These are phyloP conservation scores for Cercospora sp. DNA, from an alignment of 2,329 filamentous ascomycete species.

Conservation along the genomic window DNA sequence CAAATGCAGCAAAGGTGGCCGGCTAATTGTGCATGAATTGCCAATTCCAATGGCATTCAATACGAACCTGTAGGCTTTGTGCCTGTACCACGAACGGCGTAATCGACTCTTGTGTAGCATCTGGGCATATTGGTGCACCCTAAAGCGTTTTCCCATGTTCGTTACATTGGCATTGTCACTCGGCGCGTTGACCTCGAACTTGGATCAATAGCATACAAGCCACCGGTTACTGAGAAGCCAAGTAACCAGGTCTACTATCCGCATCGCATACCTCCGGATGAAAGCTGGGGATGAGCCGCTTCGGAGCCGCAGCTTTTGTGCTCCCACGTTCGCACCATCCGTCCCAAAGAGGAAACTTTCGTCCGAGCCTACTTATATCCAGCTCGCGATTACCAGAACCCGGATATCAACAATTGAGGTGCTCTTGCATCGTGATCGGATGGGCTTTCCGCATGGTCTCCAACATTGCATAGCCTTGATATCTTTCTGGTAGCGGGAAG, in stretches of 20 bases:
- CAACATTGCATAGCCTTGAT: not conserved
- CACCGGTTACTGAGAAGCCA: slow-evolving; percentile 2
- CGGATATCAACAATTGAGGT: not conserved
- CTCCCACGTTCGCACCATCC: not conserved
- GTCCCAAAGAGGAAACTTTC: slow-evolving; percentile 1
- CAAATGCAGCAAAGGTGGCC: not conserved
- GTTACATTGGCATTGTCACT: not conserved
- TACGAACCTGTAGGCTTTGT: not conserved
- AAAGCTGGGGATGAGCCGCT: slow-evolving; percentile 1
- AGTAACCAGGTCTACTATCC: not conserved
- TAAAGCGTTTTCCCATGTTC: not conserved
- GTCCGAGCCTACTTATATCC: slow-evolving; percentile 9
- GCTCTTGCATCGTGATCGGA: slow-evolving; percentile 11
- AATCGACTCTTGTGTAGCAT: not conserved
- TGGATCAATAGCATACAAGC: not conserved
- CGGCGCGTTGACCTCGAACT: not conserved
- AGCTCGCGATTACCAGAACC: slow-evolving; percentile 12
- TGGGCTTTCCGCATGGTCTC: not conserved
- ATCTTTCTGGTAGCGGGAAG: not conserved
- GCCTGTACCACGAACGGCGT: not conserved
- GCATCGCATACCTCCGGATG: not conserved
- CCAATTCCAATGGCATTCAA: not conserved
- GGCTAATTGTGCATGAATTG: not conserved
- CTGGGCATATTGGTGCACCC: not conserved
- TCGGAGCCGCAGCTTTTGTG: slow-evolving; percentile 7